Evolutionary conservation across 768 basidiomycete species (phyloP).

Genomic region (Suillus subluteus): DNA sequence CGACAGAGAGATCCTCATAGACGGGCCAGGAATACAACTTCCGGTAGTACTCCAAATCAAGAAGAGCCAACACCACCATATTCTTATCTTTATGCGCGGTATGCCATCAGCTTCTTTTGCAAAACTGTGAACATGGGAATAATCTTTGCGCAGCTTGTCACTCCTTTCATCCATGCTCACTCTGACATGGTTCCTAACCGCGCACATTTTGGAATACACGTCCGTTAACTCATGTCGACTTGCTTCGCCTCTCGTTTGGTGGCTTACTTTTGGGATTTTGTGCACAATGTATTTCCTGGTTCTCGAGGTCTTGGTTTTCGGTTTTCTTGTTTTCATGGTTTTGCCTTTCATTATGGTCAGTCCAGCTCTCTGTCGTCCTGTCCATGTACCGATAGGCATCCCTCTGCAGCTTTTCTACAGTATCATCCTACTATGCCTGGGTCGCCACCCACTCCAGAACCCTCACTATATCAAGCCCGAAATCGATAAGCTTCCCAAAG

Average conservation of each 20-base stretch:
- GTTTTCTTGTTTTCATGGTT: conserved; percentile 76
- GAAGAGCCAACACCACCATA: conserved; percentile 30
- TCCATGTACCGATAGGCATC: conserved; percentile 14
- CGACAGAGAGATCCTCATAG: conserved; percentile 17
- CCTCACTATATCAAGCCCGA: conserved; percentile 77
- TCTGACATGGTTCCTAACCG: conserved; percentile 82
- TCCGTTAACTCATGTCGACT: conserved; percentile 73
- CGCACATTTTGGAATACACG: conserved; percentile 80
- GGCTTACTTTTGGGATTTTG: conserved; percentile 80
- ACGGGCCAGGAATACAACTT: conserved; percentile 23
- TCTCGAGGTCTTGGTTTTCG: conserved; percentile 72
- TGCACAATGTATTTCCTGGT: conserved; percentile 80
- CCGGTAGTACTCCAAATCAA: conserved; percentile 19
- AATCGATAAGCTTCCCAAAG: conserved; percentile 71
- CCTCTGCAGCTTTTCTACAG: conserved; percentile 71
- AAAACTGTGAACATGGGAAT: no score
- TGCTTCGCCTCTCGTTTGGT: conserved; percentile 83
- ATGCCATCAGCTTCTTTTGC: conserved; percentile 14
- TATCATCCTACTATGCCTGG: conserved; percentile 75
- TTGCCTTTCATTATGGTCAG: conserved; percentile 80
- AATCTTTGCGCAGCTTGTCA: conserved; percentile 48
- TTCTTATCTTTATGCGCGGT: conserved; percentile 34
- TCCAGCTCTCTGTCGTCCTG: conserved; percentile 13
- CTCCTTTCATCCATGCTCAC: conserved; percentile 70
- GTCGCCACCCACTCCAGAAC: conserved; percentile 78